phyloP scores from a whole-genome alignment of 2,329 filamentous ascomycete species.

The Diaporthe sp. region DNA sequence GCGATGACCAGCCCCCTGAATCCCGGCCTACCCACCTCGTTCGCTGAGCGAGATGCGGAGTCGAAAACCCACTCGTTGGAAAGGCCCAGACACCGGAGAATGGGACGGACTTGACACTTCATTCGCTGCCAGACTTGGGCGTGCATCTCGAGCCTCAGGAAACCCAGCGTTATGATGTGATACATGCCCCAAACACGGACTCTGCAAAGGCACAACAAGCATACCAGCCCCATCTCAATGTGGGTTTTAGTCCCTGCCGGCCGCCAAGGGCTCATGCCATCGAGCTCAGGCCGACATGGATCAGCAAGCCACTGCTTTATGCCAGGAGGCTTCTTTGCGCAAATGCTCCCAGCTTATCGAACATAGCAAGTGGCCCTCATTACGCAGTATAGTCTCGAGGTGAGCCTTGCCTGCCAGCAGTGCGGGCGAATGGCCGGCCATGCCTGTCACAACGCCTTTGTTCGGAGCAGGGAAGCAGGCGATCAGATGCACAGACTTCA shows the following conservation, averaged over 20 bases:
- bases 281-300: slow-evolving; percentile 25
- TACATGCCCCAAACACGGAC: slow-evolving; percentile 32
- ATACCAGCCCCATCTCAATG: slow-evolving; percentile 32
- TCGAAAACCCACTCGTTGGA: slow-evolving; percentile 40
- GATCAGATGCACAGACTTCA: background rate
- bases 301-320: slow-evolving; percentile 24
- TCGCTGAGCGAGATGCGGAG: slow-evolving; percentile 43
- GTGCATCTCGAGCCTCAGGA: slow-evolving; percentile 34
- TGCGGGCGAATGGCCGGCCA: background rate
- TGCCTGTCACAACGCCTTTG: background rate
- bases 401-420: slow-evolving; percentile 9
- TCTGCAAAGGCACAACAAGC: slow-evolving; percentile 25
- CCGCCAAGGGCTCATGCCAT: slow-evolving; percentile 31
- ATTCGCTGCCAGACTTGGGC: slow-evolving; percentile 33
- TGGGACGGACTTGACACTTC: slow-evolving; percentile 36
- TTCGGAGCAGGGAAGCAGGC: background rate
- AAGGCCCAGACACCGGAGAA: slow-evolving; percentile 42
- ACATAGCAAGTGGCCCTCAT: background rate
- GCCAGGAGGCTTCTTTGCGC: slow-evolving; percentile 18
- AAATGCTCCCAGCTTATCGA: background rate
- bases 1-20: slow-evolving; percentile 41
- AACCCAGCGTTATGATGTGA: slow-evolving; percentile 34
- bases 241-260: slow-evolving; percentile 28
- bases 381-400: background rate
- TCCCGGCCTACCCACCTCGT: slow-evolving; percentile 39